phyloP scores from a whole-genome alignment of 768 basidiomycete genomes.

The Mycena maculata region DNA sequence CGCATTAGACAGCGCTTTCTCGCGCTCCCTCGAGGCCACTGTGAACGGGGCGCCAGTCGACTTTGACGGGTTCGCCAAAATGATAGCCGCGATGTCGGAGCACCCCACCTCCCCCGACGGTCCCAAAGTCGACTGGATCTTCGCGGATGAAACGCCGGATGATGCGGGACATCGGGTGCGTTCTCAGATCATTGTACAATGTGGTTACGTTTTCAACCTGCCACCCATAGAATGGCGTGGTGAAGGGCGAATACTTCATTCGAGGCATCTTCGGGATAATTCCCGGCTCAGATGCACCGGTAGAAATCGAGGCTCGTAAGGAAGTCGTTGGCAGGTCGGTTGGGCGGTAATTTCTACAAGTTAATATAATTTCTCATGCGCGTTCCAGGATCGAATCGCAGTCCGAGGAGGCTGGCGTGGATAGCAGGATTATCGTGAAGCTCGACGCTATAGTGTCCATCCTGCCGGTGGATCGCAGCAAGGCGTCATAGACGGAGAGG shows the following conservation, averaged over 20 bases:
- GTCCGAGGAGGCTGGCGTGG: constrained; percentile 11
- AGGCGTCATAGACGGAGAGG: too few relatives aligned
- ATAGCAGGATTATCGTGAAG: constrained; percentile 16
- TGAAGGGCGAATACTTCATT: constrained; percentile 24
- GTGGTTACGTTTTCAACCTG: neutral
- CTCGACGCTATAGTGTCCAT: constrained; percentile 15
- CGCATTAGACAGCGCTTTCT: constrained; percentile 17
- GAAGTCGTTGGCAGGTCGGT: constrained; percentile 15
- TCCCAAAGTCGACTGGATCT: constrained; percentile 16
- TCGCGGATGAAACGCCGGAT: constrained; percentile 12
- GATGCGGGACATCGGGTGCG: constrained; percentile 21
- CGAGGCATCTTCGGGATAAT: constrained; percentile 8
- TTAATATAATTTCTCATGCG: neutral
- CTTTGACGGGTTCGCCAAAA: constrained; percentile 14
- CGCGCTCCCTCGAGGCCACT: constrained; percentile 18
- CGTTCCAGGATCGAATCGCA: constrained; percentile 21
- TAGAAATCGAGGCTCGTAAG: constrained; percentile 17
- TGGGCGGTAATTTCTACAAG: neutral
- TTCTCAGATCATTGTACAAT: neutral
- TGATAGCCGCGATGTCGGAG: constrained; percentile 17
- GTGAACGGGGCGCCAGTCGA: constrained; percentile 16
- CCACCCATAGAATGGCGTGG: constrained; percentile 9
- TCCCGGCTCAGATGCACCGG: constrained; percentile 2
- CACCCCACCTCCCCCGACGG: constrained; percentile 1
- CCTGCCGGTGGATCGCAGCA: constrained; percentile 10